Base-by-base conservation (phyloP, 441 rosid genomes). In the Viola pubescens region DNA sequence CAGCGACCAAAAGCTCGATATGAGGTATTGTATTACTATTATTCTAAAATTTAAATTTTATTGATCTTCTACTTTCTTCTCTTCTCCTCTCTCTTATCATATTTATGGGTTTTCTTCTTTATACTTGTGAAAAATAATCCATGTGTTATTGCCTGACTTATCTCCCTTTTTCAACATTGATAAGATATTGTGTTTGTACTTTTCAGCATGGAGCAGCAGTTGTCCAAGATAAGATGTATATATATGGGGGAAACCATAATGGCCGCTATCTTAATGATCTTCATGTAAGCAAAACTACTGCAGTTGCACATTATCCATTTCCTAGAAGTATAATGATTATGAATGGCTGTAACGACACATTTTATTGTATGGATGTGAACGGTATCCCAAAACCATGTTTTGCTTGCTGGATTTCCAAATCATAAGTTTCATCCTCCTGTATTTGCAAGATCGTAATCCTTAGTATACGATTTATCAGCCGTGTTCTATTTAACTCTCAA, bases 241-340 rank as follows among this genome's bases (percentile, higher is more conserved):
- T 91, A 58, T 84, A 70, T 70, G 99, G 98, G 60, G 99, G 99
- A 75, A 94, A 91, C 76, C 99, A 91, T 69, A 94, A 94, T 72
- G 99, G 99, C 11, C 97, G 97, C 46, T 91, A 91, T 78, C 96
- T 91, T 58, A 82, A 78, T 70, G 98, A 91, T 82, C 88, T 94
- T 66, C 85, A 87, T 79, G 99, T 94, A 79, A 85, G 97, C 55
- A 63, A 68, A 71, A 58, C 39, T 67, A 68, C 49, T 66, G 14
- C 64, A 39, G 42, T 39, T 66, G 2, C 14, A 12, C 11, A 13
- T 49, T 5, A 9, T 11, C 38, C 38, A 53, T 59, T 45, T 45
- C 37, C 19, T 56, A 11, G 13, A 14, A 48, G 41, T 40, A 6
- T 7, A 46, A 52, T 37, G 13, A 39, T 50, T 13, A 38, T 34